Base-by-base conservation (phyloP, 768 basidiomycete genomes). In the Phanerochaete sordida region DNA sequence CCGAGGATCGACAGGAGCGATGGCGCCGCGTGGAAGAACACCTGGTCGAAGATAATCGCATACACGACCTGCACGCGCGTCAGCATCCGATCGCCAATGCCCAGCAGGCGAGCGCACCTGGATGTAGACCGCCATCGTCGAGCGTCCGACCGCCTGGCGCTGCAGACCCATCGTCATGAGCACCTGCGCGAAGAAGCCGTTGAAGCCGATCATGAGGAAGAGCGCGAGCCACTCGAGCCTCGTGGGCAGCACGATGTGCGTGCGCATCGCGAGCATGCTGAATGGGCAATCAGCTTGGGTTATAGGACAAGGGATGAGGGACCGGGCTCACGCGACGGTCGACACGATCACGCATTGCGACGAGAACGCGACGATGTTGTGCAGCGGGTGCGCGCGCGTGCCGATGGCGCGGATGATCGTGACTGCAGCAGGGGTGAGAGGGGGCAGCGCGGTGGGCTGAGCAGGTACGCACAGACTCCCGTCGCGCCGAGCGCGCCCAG, bases 301-400 rank as follows among this genome's bases (percentile, higher is more conserved):
- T 12, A 28, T n/a, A n/a, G n/a, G n/a, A n/a, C 8, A 53, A 2
- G 33, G 19, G 26, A 28, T 4, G 35, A 30, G 24, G 2, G 53
- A 57, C n/a, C n/a, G n/a, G n/a, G n/a, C 69, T 47, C 35, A 73
- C 72, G 63, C 73, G 56, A 76, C 30, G 8, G 72, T 65, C 1
- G 73, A 76, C 2, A 73, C 71, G 26, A 79, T 65, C 1, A 86
- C 79, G 52, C 82, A 86, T 19, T 43, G 39, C 11, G 79, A 69
- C 1, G 87, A 84, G 70, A 88, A 93, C 57, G 83, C 90, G 0
- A 79, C 73, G 65, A 93, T 78, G 1, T 82, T 77, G 69, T 95
- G 93, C 59, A 93, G 70, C 0, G 91, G 77, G 64, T 90, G 87
- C 1, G 91, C 91, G 4, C 87, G 79, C 59, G 81, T 85, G 0